phyloP scores from a whole-genome alignment of 2,329 filamentous ascomycete species.

The Ophiostoma sp. region DNA sequence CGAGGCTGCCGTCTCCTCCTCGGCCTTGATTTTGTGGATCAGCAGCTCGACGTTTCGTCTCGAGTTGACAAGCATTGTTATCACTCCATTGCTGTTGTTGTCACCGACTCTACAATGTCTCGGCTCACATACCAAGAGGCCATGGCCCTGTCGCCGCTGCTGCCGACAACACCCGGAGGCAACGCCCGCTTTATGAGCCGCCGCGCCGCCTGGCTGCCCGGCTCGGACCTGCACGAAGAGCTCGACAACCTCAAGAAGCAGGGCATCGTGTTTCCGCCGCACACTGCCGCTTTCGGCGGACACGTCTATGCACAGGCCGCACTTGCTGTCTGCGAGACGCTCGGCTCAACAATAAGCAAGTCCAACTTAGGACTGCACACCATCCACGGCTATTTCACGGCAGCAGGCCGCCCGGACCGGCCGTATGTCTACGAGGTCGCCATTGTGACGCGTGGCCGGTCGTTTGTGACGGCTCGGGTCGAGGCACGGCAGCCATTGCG shows the following conservation, averaged over 20 bases:
- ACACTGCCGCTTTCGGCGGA: slow-evolving; percentile 38
- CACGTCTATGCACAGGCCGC: slow-evolving; percentile 42
- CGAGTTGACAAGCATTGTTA: no score
- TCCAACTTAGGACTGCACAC: slow-evolving; percentile 30
- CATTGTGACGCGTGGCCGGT: slow-evolving; percentile 41
- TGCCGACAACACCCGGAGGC: slow-evolving; percentile 21
- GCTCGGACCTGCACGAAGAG: slow-evolving; percentile 29
- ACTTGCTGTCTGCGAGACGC: slow-evolving; percentile 35
- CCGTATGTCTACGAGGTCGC: slow-evolving; percentile 50
- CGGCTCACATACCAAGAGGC: slow-evolving; percentile 35
- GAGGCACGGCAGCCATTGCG: slow-evolving; percentile 43
- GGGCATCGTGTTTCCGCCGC: slow-evolving; percentile 17
- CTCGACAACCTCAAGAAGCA: not conserved
- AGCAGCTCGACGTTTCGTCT: no score
- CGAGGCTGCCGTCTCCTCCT: no score
- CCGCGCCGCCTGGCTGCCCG: slow-evolving; percentile 33
- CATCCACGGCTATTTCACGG: slow-evolving; percentile 52
- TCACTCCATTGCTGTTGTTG: not conserved
- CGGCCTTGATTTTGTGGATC: no score
- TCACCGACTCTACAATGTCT: slow-evolving; percentile 18
- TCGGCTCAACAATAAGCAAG: slow-evolving; percentile 27
- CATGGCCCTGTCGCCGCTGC: slow-evolving; percentile 33
- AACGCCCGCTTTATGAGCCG: slow-evolving; percentile 34
- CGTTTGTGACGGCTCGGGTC: slow-evolving; percentile 47
- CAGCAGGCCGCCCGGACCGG: slow-evolving; percentile 42